Percentiles rank a stretch among this genome's conserved stretches.
These are phyloP conservation scores for Trypanosoma cruzi DNA, from an alignment of 208 protist species.

Conservation along the genomic window DNA sequence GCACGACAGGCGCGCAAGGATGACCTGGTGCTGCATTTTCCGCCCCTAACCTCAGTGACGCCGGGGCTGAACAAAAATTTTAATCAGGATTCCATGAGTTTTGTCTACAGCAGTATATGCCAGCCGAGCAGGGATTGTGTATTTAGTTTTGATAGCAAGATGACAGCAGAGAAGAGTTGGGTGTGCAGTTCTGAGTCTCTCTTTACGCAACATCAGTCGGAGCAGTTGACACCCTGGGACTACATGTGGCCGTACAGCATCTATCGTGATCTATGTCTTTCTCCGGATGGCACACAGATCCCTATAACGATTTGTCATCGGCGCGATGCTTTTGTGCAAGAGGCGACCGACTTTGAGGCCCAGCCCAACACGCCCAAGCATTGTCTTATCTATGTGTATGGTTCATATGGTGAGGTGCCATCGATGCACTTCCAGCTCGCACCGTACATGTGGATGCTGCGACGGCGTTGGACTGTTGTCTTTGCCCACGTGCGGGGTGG, in stretches of 20 bases:
- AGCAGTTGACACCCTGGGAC: conserved; percentile 92
- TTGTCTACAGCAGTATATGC: conserved; percentile 87
- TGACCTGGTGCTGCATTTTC: conserved; percentile 91
- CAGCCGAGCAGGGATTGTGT: conserved; percentile 87
- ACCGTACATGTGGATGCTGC: conserved; percentile 94
- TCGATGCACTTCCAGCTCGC: conserved; percentile 93
- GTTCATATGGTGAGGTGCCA: conserved; percentile 89
- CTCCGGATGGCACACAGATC: conserved; percentile 85
- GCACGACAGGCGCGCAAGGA: conserved; percentile 45
- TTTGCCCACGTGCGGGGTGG: conserved; percentile 95
- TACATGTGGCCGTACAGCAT: conserved; percentile 95
- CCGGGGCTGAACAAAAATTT: conserved; percentile 93
- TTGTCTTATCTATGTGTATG: conserved; percentile 93
- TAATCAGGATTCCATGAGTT: conserved; percentile 85
- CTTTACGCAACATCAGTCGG: conserved; percentile 90
- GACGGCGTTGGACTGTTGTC: conserved; percentile 86
- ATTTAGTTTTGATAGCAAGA: conserved; percentile 81
- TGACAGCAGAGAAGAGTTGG: conserved; percentile 63
- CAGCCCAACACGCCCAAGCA: conserved; percentile 86
- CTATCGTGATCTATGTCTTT: conserved; percentile 87
- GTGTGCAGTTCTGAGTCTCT: conserved; percentile 77
- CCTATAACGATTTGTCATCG: conserved; percentile 91
- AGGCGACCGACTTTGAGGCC: conserved; percentile 89
- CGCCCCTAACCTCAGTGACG: conserved; percentile 67
- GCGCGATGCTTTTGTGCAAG: conserved; percentile 88